Evolutionary conservation across 495 filamentous ascomycete genomes (phyloP).

Genomic region (Cercophora scortea): DNA sequence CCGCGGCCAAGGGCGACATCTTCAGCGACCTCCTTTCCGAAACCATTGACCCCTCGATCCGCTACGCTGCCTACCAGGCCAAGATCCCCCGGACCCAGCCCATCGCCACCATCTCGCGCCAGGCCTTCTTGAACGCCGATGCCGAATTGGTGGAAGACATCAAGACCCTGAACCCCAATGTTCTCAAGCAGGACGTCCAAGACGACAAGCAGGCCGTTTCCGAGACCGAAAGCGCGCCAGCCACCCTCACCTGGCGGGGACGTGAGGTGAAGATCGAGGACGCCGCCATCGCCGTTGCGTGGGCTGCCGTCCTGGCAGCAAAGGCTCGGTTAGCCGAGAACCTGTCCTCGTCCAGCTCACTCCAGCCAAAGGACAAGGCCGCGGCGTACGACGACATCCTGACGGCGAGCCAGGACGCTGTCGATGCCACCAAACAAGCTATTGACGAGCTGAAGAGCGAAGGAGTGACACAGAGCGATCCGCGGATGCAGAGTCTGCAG

Average conservation of each 20-base stretch:
- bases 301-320: conserved; percentile 49
- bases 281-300: conserved; percentile 76
- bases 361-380: conserved; percentile 52
- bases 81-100: conserved; percentile 77
- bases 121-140: conserved; percentile 60
- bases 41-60: conserved; percentile 86
- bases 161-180: conserved; percentile 62
- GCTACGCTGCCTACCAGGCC: conserved; percentile 87
- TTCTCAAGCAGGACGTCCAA: conserved; percentile 56
- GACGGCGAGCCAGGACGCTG: conserved; percentile 84
- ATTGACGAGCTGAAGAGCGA: conserved; percentile 84
- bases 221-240: conserved; percentile 54
- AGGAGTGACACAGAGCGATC: conserved; percentile 75
- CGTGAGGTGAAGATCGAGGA: conserved; percentile 85
- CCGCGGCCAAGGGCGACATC: conserved; percentile 55
- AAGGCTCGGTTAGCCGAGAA: conserved; percentile 50
- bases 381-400: conserved; percentile 89
- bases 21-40: conserved; percentile 78
- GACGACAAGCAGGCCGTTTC: conserved; percentile 47
- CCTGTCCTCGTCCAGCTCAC: conserved; percentile 49
- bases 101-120: conserved; percentile 66
- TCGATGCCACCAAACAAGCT: conserved; percentile 84
- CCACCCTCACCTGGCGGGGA: conserved; percentile 79
- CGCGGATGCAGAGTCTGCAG: conserved; percentile 84
- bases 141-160: conserved; percentile 54